Conservation (phyloP, 495 filamentous ascomycete species). For the Lasiosphaeriaceae sp. region DNA sequence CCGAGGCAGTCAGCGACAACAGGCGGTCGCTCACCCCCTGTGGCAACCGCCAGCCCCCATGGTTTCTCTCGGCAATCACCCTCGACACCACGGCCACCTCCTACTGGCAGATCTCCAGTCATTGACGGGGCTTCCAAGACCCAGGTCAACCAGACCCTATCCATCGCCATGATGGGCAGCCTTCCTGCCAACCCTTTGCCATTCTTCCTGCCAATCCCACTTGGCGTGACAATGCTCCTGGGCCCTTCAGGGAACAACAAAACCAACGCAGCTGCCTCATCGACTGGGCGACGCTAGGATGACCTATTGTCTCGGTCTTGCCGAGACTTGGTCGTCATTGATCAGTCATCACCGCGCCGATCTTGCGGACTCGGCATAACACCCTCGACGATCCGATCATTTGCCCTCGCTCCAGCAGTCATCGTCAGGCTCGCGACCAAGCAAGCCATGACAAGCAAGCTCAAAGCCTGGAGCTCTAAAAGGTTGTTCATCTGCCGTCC, state of each 20-base stretch:
- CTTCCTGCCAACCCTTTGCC: conserved; percentile 20
- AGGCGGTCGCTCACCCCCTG: background rate
- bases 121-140: conserved; percentile 21
- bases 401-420: too few species aligned
- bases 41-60: background rate
- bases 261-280: background rate
- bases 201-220: conserved; percentile 21
- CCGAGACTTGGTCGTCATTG: too few species aligned
- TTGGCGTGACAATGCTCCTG: conserved; percentile 23
- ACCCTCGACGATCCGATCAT: too few species aligned
- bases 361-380: too few species aligned
- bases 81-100: too few species aligned
- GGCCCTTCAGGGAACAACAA: background rate
- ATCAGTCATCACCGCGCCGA: too few species aligned
- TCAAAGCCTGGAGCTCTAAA: too few species aligned
- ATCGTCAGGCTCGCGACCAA: too few species aligned
- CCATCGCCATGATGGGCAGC: conserved; percentile 23
- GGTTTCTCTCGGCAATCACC: background rate
- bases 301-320: too few species aligned
- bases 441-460: too few species aligned
- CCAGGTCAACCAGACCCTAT: conserved; percentile 24
- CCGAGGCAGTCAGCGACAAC: background rate
- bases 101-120: background rate
- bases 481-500: too few species aligned
- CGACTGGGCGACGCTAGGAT: background rate